Evolutionary conservation across 176 grass and related monocot genomes (phyloP), one percentile per base, ranked within the genome.

Genomic region (Tillandsia leiboldiana): DNA sequence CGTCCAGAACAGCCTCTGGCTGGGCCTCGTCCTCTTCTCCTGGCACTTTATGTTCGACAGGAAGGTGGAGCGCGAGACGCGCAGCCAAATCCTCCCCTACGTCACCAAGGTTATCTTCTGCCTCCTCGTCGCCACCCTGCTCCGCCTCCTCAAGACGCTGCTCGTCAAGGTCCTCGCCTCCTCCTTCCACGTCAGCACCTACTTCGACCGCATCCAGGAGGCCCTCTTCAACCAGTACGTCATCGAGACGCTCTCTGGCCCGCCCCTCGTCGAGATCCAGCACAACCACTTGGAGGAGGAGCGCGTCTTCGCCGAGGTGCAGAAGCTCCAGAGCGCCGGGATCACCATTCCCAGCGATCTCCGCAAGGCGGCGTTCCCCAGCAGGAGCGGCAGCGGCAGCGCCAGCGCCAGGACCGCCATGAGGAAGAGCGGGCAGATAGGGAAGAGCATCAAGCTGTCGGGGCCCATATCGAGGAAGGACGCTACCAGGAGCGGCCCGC

Each of bases 151-250:
- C 14, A 99, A 90, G 74, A 99, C 90, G 28, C 75, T 96, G 73
- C 75, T 99, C 54, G 74, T 94, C 81, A 99, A 99, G 90, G 90
- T 99, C 56, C 78, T 99, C 15, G 95, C 95, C 2, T 85, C 89
- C 1, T 88, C 84, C 54, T 99, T 94, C 86, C 95, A 99, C 84
- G 95, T 99, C 28, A 93, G 90, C 75, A 99, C 89, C 54, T 99
- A 99, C 80, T 99, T 99, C 79, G 95, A 94, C 76, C 63, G 90
- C 53, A 99, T 99, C 57, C 95, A 94, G 69, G 95, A 99, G 48
- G 80, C 95, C 11, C 63, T 99, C 27, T 99, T 99, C 87, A 94
- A 94, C 80, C 95, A 99, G 73, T 99, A 94, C 26, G 82, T 99
- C 66, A 82, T 99, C 72, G 95, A 94, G 82, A 99, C 90, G 0